Percentiles rank a stretch among this genome's conserved stretches.
Conservation (phyloP, 179 eudicot genomes). For the Patellifolia procumbens region DNA sequence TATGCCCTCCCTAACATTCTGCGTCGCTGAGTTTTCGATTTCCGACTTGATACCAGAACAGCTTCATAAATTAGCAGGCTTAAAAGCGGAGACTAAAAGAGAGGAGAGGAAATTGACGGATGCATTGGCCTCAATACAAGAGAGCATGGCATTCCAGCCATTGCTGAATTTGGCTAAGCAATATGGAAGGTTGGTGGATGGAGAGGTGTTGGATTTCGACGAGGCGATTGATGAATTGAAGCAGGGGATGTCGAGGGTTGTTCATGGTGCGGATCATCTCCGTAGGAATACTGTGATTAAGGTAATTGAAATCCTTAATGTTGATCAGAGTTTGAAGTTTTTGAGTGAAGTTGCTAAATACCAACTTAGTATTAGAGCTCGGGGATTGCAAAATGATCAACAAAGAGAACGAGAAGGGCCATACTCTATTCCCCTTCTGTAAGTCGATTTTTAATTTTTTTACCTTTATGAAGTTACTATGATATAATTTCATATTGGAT, state of each 20-base stretch:
- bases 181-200: no score
- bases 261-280: slow-evolving; percentile 31
- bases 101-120: slow-evolving; percentile 28
- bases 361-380: slow-evolving; percentile 23
- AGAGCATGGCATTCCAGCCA: slow-evolving; percentile 30
- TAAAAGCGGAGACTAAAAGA: slow-evolving; percentile 14
- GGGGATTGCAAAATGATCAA: slow-evolving; percentile 32
- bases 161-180: slow-evolving; percentile 18
- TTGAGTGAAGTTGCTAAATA: slow-evolving; percentile 27
- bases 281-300: slow-evolving; percentile 24
- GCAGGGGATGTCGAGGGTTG: slow-evolving; percentile 25
- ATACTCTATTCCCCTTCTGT: no score
- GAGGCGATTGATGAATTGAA: background rate
- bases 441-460: no score
- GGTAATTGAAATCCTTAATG: slow-evolving; percentile 25
- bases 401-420: background rate
- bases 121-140: slow-evolving; percentile 31
- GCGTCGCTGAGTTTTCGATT: slow-evolving; percentile 3
- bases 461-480: no score
- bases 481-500: no score
- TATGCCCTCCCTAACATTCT: slow-evolving; percentile 28
- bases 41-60: slow-evolving; percentile 31
- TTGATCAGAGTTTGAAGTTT: slow-evolving; percentile 30
- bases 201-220: no score
- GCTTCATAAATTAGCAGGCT: background rate